Base-by-base conservation (phyloP, 371 early-diverging fungal genomes). In the Haplosporangium sp. region DNA sequence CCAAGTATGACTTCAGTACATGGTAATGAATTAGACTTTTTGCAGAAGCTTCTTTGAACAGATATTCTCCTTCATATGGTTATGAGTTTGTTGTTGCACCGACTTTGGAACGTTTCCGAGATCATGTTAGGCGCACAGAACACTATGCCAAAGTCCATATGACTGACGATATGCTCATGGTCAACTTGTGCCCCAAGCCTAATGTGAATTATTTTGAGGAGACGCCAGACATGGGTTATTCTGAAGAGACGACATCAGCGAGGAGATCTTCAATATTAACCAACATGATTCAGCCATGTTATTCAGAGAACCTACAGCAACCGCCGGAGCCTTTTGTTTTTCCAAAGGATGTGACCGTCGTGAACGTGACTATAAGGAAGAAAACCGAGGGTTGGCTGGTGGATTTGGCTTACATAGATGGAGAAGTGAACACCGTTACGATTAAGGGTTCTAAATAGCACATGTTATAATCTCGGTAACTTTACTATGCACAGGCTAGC, bases 161-260 rank as follows among this genome's bases (percentile, higher is more conserved):
- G 34, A 34, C 55, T 55, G 55, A 20, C 34, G 9, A 55, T 55
- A 55, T 55, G 55, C 34, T 55, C 55, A 27, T 55, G 55, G 27
- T 55, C 55, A 55, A 20, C 55, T 34, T 55, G 20, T 55, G 55
- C 35, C 55, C 55, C 55, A 55, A 55, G 27, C 55, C 55, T 3
- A 27, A 55, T 9, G 55, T 55, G 55, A 13, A 55, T 34, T 55
- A 55, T 55, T 27, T 55, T 34, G 3, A 34, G 7, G 55, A 55
- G 35, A 55, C 55, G 17, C 20, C 52, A 52, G 50, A 50, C 15
- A 50, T 50, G 19, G 48, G n/a, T 48, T n/a, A n/a, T 48, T 48
- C 55, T 34, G 34, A 20, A 55, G 55, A 6, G 55, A 34, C 55
- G 34, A 55, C 17, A 10, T 34, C 35, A 55, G 6, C 27, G 55